Percentiles rank a stretch among this genome's conserved stretches.
Conservation (phyloP, 2,329 filamentous ascomycete species). For the Cyphellophora attinorum region DNA sequence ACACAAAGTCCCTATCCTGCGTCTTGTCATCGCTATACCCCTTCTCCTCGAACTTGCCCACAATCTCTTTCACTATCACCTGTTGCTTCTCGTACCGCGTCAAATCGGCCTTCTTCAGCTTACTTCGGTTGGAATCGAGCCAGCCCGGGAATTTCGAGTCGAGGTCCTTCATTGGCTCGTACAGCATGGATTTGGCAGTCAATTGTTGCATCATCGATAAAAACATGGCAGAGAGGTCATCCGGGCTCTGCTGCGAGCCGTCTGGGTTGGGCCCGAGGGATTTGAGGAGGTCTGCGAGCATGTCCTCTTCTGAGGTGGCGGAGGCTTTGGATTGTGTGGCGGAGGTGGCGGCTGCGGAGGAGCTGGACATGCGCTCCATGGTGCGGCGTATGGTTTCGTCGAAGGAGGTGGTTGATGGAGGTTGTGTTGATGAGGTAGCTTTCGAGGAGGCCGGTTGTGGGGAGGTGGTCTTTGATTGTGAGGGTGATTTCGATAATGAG, state of each 20-base stretch:
- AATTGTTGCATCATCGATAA: conserved; percentile 98
- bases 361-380: conserved; percentile 92
- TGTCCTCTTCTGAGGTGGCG: conserved; percentile 56
- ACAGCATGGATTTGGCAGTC: conserved; percentile 95
- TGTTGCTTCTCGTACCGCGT: conserved; percentile 75
- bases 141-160: conserved; percentile 85
- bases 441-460: neutral
- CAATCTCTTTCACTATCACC: conserved; percentile 71
- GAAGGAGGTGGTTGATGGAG: conserved; percentile 41
- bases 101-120: conserved; percentile 58
- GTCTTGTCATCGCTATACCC: conserved; percentile 75
- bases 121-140: conserved; percentile 67
- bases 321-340: conserved; percentile 50
- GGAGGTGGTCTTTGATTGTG: conserved; percentile 21
- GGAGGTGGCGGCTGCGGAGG: conserved; percentile 74
- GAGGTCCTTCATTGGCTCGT: conserved; percentile 97
- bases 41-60: conserved; percentile 73
- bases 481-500: conserved; percentile 14
- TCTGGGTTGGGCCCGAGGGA: conserved; percentile 59
- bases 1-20: conserved; percentile 79
- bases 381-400: conserved; percentile 87
- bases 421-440: conserved; percentile 1
- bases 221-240: conserved; percentile 89
- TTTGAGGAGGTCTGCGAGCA: conserved; percentile 86
- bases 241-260: conserved; percentile 36